Evolutionary conservation across 225 moss, liverwort and hornwort genomes (phyloP).

Genomic region (Antitrichia curtipendula): DNA sequence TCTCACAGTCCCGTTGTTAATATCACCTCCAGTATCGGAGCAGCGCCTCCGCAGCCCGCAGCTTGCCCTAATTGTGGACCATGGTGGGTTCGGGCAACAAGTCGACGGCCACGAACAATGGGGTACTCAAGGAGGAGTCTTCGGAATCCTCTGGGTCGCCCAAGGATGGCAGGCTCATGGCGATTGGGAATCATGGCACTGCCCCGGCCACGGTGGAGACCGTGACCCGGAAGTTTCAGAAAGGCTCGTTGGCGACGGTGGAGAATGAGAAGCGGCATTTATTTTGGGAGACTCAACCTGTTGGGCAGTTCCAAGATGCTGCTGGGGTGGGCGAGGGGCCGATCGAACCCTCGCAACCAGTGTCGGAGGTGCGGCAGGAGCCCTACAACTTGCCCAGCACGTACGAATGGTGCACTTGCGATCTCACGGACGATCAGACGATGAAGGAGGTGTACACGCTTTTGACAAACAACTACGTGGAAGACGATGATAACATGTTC

Average conservation of each 20-base stretch:
- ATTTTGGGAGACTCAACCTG: constrained; percentile 97
- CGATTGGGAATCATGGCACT: neutral
- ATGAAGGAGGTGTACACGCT: constrained; percentile 94
- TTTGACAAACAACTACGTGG: constrained; percentile 86
- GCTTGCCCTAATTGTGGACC: neutral
- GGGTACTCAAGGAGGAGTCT: neutral
- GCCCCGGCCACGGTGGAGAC: constrained; percentile 16
- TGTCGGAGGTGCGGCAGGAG: constrained; percentile 64
- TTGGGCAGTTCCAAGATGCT: constrained; percentile 62
- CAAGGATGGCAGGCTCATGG: constrained; percentile 22
- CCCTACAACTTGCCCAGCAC: constrained; percentile 88
- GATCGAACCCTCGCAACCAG: constrained; percentile 61
- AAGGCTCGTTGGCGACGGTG: constrained; percentile 22
- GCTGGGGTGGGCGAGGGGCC: constrained; percentile 50
- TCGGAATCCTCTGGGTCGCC: neutral
- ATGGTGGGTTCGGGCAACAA: constrained; percentile 27
- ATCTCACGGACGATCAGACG: constrained; percentile 53
- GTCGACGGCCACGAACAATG: neutral
- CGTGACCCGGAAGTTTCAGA: constrained; percentile 49
- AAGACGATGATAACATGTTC: constrained; percentile 98
- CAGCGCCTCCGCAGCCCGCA: neutral
- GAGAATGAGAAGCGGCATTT: constrained; percentile 73
- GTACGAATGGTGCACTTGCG: constrained; percentile 96
- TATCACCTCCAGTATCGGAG: neutral
- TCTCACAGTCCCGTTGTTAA: neutral